Evolutionary conservation across 768 basidiomycete species (phyloP).

Genomic region (Tylopilus balloui): DNA sequence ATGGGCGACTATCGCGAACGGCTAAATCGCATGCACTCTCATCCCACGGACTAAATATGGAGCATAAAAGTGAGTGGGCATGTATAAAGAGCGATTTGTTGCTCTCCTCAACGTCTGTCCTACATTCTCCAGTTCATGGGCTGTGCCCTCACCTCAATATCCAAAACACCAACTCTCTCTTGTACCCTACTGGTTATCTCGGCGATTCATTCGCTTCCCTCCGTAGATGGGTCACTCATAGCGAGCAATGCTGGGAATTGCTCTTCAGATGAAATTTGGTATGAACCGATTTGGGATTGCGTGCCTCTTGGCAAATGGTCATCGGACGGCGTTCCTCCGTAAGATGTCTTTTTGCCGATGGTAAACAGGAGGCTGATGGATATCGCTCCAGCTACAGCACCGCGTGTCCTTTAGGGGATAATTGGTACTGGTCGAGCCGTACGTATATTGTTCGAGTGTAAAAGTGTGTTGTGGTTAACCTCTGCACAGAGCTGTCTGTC

Average conservation of each 20-base stretch:
- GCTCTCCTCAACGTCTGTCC: background rate
- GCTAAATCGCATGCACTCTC: background rate
- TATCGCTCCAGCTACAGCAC: constrained; percentile 6
- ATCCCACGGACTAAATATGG: background rate
- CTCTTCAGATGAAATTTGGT: constrained; percentile 15
- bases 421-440: constrained; percentile 19
- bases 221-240: constrained; percentile 5
- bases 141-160: constrained; percentile 9
- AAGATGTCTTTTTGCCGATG: constrained; percentile 1
- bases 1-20: background rate
- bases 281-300: constrained; percentile 9
- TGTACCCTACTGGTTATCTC: background rate
- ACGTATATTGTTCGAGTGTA: background rate
- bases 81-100: background rate
- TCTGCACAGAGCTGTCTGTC: constrained; percentile 10
- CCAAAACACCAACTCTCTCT: background rate
- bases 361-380: background rate
- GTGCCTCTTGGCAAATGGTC: constrained; percentile 5
- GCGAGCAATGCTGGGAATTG: constrained; percentile 11
- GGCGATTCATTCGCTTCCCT: constrained; percentile 8
- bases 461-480: background rate
- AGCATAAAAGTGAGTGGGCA: constrained; percentile 2
- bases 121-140: background rate
- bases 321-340: constrained; percentile 10
- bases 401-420: constrained; percentile 5